phyloP scores from a whole-genome alignment of 805 yeast genomes.

The Yamadazyma philogaea region DNA sequence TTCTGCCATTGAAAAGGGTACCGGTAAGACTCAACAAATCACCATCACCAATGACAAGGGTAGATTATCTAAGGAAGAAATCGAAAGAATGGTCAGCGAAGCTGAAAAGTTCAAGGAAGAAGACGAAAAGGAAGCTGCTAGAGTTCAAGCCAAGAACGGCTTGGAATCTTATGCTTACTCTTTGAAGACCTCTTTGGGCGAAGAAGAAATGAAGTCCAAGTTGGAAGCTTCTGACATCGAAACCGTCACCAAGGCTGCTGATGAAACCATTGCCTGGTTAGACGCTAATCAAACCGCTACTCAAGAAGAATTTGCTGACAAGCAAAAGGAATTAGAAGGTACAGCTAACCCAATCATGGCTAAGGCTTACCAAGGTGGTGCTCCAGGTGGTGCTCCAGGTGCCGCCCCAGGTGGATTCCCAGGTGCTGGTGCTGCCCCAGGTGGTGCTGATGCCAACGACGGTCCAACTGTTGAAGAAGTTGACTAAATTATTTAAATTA shows the following conservation, averaged over 20 bases:
- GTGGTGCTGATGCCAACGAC: conserved; percentile 50
- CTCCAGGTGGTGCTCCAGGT: conserved; percentile 69
- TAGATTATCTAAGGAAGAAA: conserved; percentile 95
- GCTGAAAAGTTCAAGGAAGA: conserved; percentile 97
- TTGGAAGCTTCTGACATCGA: conserved; percentile 54
- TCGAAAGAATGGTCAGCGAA: conserved; percentile 95
- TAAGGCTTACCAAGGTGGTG: conserved; percentile 95
- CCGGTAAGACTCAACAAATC: conserved; percentile 95
- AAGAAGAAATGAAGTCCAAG: conserved; percentile 14
- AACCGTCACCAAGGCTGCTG: conserved; percentile 72
- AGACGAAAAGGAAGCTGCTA: conserved; percentile 90
- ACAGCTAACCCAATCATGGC: conserved; percentile 95
- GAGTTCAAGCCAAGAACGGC: conserved; percentile 92
- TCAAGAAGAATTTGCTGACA: conserved; percentile 86
- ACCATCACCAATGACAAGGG: conserved; percentile 99
- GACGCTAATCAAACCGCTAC: conserved; percentile 91
- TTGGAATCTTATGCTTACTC: conserved; percentile 95
- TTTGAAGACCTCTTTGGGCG: conserved; percentile 68
- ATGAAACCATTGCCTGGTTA: conserved; percentile 86
- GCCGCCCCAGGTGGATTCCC: conserved; percentile 59
- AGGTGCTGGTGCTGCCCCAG: conserved; percentile 64
- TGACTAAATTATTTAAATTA: conserved; percentile 29
- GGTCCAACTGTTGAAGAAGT: conserved; percentile 57
- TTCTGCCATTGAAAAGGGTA: conserved; percentile 95
- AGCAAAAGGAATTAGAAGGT: conserved; percentile 93